Percentiles rank a stretch among this genome's conserved stretches.
phyloP scores from a whole-genome alignment of 371 early-diverging fungal genomes.

The Entomophthora muscae region DNA sequence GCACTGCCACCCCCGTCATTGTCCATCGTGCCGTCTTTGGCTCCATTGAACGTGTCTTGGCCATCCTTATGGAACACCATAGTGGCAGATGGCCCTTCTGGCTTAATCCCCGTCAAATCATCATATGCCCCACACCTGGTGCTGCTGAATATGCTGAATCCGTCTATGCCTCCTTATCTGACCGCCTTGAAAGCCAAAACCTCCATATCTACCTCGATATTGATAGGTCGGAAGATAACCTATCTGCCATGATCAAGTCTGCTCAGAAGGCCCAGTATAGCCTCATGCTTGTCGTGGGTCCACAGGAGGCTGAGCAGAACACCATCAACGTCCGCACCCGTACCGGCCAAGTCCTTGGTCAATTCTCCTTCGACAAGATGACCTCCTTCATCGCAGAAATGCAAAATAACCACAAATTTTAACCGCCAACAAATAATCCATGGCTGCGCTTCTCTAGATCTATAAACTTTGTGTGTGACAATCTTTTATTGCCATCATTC shows the following conservation, averaged over 20 bases:
- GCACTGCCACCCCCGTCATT: slow-evolving; percentile 83
- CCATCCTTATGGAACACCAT: slow-evolving; percentile 92
- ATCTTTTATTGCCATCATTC: too few species aligned
- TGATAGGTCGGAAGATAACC: slow-evolving; percentile 67
- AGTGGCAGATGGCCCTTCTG: slow-evolving; percentile 98
- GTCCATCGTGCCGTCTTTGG: slow-evolving; percentile 99
- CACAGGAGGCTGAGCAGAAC: slow-evolving; percentile 57
- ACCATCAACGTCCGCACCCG: slow-evolving; percentile 80
- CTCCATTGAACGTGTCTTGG: slow-evolving; percentile 95
- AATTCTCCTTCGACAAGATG: neutral
- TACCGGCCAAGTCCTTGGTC: slow-evolving; percentile 21
- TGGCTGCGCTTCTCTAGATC: too few species aligned
- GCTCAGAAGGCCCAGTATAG: slow-evolving; percentile 73
- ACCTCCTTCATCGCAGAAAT: neutral
- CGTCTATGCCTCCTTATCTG: slow-evolving; percentile 16
- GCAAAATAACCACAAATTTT: neutral
- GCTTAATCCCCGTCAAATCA: slow-evolving; percentile 93
- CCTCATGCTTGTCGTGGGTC: slow-evolving; percentile 79
- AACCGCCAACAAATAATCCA: too few species aligned
- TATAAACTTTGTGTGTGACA: too few species aligned
- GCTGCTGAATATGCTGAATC: slow-evolving; percentile 46
- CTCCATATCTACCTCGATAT: slow-evolving; percentile 71
- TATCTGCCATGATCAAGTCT: slow-evolving; percentile 91
- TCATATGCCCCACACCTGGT: slow-evolving; percentile 66
- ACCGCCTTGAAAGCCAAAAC: slow-evolving; percentile 16